Base-by-base conservation (phyloP, 805 yeast genomes). In the Pichia pseudocactophila region DNA sequence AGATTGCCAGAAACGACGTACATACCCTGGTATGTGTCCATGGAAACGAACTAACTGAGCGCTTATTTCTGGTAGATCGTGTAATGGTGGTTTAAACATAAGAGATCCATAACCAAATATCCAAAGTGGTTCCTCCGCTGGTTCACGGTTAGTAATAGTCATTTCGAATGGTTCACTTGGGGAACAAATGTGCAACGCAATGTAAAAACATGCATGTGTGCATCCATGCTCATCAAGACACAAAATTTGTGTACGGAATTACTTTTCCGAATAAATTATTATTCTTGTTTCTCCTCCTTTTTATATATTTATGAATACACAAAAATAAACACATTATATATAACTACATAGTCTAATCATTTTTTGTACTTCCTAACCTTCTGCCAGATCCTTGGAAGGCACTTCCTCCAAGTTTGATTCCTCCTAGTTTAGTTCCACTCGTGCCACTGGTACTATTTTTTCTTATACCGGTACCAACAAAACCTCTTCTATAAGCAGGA, bases 1-100 rank as follows among this genome's bases (percentile, higher is more conserved):
- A 30, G 85, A 74, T 60, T 89, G 97, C 96, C 96, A 89, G 57
- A 89, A 89, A 36, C 96, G 64, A 17, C 97, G 70, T 1, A 80
- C 75, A 51, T 68, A 87, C 2, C 96, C 96, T 40, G 69, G 68
- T 19, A 89, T 68, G 37, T 79, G 74, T 0, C 96, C 96, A 0
- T 87, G 79, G 9, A 83, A 58, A 30, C 52, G 47, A 18, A 45
- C 43, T 34, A 59, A 56, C 22, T 48, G 40, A 15, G 45, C 37
- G 11, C 58, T 53, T 34, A 54, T 28, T 4, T 30, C 49, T 70
- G 31, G 77, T 63, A 52, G 71, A 67, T 37, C 75, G 68, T 47
- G 74, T 72, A 50, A 89, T 0, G 96, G 97, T 0, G 96, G 96
- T 55, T 87, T 88, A 70, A 82, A 88, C 20, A 88, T 78, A 40